Evolutionary conservation across 306 rosid species (phyloP).

Genomic region (Malus sieversii): DNA sequence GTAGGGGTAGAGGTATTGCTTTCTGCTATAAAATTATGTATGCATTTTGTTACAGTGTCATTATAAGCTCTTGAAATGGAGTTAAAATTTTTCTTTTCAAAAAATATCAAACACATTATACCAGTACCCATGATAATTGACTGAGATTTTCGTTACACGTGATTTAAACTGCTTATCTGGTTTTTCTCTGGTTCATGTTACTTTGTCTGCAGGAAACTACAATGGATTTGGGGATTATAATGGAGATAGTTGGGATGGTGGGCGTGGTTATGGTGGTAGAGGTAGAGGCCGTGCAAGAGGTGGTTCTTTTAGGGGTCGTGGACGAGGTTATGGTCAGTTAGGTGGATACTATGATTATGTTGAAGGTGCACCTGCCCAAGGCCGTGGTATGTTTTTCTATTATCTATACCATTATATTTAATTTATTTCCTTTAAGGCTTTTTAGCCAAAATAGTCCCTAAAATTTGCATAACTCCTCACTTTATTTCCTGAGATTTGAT

Average conservation of each 20-base stretch:
- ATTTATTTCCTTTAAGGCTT: neutral
- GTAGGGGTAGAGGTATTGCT: constrained; percentile 54
- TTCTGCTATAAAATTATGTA: constrained; percentile 5
- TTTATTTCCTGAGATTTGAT: too few relatives aligned
- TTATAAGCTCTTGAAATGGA: neutral
- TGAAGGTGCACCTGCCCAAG: constrained; percentile 57
- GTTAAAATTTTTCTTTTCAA: neutral
- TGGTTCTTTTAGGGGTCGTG: constrained; percentile 47
- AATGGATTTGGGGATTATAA: constrained; percentile 56
- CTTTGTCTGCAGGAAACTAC: constrained; percentile 40
- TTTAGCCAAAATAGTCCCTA: too few relatives aligned
- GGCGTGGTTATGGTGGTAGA: constrained; percentile 67
- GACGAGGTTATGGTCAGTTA: constrained; percentile 50
- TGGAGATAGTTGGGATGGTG: constrained; percentile 75
- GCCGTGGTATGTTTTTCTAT: constrained; percentile 45
- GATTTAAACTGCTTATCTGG: neutral
- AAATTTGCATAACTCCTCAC: too few relatives aligned
- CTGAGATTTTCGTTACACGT: neutral
- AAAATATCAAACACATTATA: neutral
- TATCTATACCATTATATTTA: neutral
- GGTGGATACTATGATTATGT: constrained; percentile 55
- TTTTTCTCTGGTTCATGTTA: neutral
- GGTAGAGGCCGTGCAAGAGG: constrained; percentile 68
- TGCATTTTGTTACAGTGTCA: neutral
- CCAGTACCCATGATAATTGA: neutral